These are phyloP conservation scores for Camelina neglecta DNA, from an alignment of 345 rosid species.

Conservation along the genomic window DNA sequence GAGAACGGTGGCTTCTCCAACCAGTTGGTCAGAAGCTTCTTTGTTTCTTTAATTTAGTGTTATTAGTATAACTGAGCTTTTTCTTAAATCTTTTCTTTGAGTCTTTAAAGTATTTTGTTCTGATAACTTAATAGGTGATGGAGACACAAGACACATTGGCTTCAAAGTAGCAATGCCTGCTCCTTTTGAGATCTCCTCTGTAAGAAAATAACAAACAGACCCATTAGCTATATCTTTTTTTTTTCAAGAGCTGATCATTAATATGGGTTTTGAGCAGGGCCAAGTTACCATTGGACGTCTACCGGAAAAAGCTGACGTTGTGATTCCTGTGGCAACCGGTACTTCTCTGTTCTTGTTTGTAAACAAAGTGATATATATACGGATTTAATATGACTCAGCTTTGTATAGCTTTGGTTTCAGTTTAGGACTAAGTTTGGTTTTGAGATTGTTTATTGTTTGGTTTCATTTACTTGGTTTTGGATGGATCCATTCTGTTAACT, in stretches of 20 bases:
- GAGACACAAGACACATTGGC: conserved; percentile 84
- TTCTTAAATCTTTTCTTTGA: not conserved
- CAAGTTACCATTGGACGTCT: conserved; percentile 77
- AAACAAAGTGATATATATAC: not conserved
- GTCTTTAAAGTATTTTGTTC: not conserved
- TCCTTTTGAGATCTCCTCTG: conserved; percentile 77
- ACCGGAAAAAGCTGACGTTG: conserved; percentile 80
- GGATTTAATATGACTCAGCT: not conserved
- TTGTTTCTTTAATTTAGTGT: not conserved
- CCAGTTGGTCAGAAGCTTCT: conserved; percentile 61
- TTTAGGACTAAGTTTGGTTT: not conserved
- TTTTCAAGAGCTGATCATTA: not conserved
- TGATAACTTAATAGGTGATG: conserved; percentile 63
- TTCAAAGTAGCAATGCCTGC: conserved; percentile 72
- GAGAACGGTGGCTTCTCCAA: conserved; percentile 79
- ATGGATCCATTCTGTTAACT: not conserved
- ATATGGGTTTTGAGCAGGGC: conserved; percentile 45
- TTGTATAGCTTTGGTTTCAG: not conserved
- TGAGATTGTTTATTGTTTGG: no score
- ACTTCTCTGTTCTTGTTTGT: not conserved
- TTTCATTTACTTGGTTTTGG: not conserved
- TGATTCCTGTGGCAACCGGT: conserved; percentile 96
- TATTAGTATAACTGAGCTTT: not conserved
- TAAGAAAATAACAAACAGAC: conserved; percentile 38
- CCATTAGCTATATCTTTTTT: not conserved